A percentile compares a stretch with the other conserved stretches of the same genome.
phyloP scores from a whole-genome alignment of 768 basidiomycete species.

The Gymnopilus junonius region DNA sequence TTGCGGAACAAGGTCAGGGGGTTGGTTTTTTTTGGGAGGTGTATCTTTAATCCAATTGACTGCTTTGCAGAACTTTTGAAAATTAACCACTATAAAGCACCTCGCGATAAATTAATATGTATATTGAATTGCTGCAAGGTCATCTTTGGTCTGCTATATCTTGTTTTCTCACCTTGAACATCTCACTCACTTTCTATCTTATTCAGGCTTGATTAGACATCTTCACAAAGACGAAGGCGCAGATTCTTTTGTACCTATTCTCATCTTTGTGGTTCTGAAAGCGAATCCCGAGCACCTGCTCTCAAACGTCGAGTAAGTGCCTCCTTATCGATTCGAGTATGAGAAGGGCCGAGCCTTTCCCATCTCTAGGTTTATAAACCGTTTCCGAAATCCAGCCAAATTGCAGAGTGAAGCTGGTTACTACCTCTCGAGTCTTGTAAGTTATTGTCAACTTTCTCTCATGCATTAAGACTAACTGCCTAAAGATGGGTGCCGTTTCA shows the following conservation, averaged over 20 bases:
- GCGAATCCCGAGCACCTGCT: constrained; percentile 94
- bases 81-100: constrained; percentile 99
- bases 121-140: constrained; percentile 98
- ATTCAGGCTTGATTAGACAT: constrained; percentile 86
- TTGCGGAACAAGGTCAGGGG: constrained; percentile 80
- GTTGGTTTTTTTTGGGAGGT: background rate
- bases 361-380: constrained; percentile 81
- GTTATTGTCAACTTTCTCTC: constrained; percentile 24
- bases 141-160: constrained; percentile 80
- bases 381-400: constrained; percentile 89
- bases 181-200: constrained; percentile 2
- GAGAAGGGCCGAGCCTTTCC: background rate
- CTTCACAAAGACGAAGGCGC: constrained; percentile 84
- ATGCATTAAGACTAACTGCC: background rate
- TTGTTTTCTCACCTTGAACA: constrained; percentile 2
- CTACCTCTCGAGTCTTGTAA: constrained; percentile 92
- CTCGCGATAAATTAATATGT: constrained; percentile 97
- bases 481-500: constrained; percentile 95
- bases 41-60: background rate
- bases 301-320: constrained; percentile 90
- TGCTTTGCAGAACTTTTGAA: constrained; percentile 77
- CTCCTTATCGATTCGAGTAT: background rate
- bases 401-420: constrained; percentile 96
- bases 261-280: constrained; percentile 92
- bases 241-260: constrained; percentile 92